Evolutionary conservation across 2,329 filamentous ascomycete genomes (phyloP), one percentile per base, ranked within the genome.

Genomic region (Diaporthe citrichinensis): DNA sequence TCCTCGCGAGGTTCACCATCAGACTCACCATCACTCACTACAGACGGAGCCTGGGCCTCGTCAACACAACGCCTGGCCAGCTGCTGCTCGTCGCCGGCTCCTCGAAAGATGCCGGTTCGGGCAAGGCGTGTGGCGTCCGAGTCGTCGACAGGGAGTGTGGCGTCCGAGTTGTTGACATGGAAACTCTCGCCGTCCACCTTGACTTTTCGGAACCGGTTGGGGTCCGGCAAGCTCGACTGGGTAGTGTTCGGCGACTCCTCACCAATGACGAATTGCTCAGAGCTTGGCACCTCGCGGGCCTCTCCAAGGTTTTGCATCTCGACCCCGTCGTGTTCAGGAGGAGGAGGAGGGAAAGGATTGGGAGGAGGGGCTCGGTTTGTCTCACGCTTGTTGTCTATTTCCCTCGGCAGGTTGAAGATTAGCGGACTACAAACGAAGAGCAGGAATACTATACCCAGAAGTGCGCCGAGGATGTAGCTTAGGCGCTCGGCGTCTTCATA

Each of bases 351-450:
- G 36, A 39, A 39, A 39, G 36, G 36, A 39, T 39, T 55, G 12
- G 46, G 20, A 49, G 61, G 20, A 8, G 44, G 20, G 4, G 28
- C 41, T 31, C 28, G 28, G 5, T 20, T 71, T 0, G n/a, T 34
- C 9, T 17, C 15, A 4, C 2, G 7, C 2, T 15, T 36, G 9
- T 17, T 2, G 4, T n/a, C 5, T 34, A 4, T 4, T 31, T 49
- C 28, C 53, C 20, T 68, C 8, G 44, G 31, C 1, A 68, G 34
- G 6, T 71, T 49, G 28, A 59, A 49, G 14, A 71, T 58, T 25
- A 71, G 53, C 39, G 53, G 53, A 25, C 39, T 46, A 17, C 53
- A 49, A 1, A 71, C 2, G n/a, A 71, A 71, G 20, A 71, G 53
- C 0, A 71, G 14, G n/a, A 44, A 25, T 1, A 59, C 51, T 6